A percentile compares a stretch with the other conserved stretches of the same genome.
phyloP scores from a whole-genome alignment of 2,329 filamentous ascomycete genomes.

The Alternaria triticimaculans region DNA sequence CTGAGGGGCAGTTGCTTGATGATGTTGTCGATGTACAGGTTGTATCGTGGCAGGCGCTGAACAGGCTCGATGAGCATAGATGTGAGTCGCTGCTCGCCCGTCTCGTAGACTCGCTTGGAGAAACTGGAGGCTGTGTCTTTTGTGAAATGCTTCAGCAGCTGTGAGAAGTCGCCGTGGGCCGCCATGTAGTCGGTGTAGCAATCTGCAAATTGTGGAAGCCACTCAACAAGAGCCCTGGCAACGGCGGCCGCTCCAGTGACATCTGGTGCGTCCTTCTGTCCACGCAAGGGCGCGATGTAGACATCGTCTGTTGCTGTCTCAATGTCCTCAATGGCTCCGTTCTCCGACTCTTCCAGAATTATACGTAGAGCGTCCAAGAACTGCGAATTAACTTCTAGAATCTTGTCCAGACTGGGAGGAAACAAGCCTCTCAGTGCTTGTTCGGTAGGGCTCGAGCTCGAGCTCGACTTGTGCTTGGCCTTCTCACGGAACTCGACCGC shows the following conservation, averaged over 20 bases:
- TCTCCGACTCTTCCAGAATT: constrained; percentile 82
- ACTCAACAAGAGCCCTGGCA: constrained; percentile 82
- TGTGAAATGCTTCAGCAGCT: constrained; percentile 78
- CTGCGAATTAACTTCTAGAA: constrained; percentile 78
- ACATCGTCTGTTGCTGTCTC: constrained; percentile 59
- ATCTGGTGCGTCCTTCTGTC: constrained; percentile 62
- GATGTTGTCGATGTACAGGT: constrained; percentile 95
- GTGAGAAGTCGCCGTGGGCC: constrained; percentile 85
- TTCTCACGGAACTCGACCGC: constrained; percentile 80
- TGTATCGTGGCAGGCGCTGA: constrained; percentile 91
- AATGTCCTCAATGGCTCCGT: constrained; percentile 78
- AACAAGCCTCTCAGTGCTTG: constrained; percentile 79
- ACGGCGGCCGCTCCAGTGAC: constrained; percentile 79
- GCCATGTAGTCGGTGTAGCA: constrained; percentile 94
- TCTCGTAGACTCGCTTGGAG: constrained; percentile 77
- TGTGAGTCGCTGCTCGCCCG: constrained; percentile 87
- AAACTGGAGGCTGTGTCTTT: constrained; percentile 81
- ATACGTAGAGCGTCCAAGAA: constrained; percentile 80
- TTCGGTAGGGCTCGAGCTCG: constrained; percentile 73
- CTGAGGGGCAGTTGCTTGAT: constrained; percentile 82
- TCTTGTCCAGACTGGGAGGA: constrained; percentile 78
- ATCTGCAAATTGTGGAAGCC: constrained; percentile 90
- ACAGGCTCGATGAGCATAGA: constrained; percentile 96
- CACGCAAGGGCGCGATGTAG: constrained; percentile 43
- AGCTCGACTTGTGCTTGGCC: constrained; percentile 63